Percentiles rank a stretch among this genome's conserved stretches.
Conservation (phyloP, 1,139 yeast species). For the Zygoascus sp. region DNA sequence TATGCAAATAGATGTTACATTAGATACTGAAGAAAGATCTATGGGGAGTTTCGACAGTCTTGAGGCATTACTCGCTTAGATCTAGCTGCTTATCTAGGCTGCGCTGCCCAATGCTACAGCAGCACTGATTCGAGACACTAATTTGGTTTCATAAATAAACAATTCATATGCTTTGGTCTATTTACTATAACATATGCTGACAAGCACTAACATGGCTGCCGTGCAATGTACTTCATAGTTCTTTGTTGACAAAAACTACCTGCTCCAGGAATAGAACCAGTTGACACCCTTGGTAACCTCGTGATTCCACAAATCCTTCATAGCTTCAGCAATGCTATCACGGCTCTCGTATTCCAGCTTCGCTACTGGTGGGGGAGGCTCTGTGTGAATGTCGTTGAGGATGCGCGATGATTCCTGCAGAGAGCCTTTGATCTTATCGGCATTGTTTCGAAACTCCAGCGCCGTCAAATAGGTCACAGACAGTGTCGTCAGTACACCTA, state of each 20-base stretch:
- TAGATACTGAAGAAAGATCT: too few relatives aligned
- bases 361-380: slow-evolving; percentile 29
- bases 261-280: slow-evolving; percentile 47
- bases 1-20: too few relatives aligned
- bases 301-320: slow-evolving; percentile 78
- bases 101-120: too few relatives aligned
- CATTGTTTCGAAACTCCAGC: slow-evolving; percentile 50
- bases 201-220: too few relatives aligned
- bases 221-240: too few relatives aligned
- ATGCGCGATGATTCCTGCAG: slow-evolving; percentile 47
- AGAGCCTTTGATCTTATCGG: slow-evolving; percentile 44
- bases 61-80: too few relatives aligned
- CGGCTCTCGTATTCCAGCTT: slow-evolving; percentile 42
- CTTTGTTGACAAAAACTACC: background rate
- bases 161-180: background rate
- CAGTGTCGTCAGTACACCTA: slow-evolving; percentile 62
- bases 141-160: background rate
- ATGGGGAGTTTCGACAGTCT: too few relatives aligned
- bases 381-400: slow-evolving; percentile 40
- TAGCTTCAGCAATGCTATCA: slow-evolving; percentile 52
- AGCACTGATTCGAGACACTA: background rate
- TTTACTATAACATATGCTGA: background rate
- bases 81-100: too few relatives aligned
- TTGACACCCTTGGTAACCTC: slow-evolving; percentile 65
- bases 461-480: slow-evolving; percentile 64